Percentiles rank a stretch among this genome's conserved stretches.
Conservation (phyloP, 2,329 filamentous ascomycete species). For the Stemphylium beticola region DNA sequence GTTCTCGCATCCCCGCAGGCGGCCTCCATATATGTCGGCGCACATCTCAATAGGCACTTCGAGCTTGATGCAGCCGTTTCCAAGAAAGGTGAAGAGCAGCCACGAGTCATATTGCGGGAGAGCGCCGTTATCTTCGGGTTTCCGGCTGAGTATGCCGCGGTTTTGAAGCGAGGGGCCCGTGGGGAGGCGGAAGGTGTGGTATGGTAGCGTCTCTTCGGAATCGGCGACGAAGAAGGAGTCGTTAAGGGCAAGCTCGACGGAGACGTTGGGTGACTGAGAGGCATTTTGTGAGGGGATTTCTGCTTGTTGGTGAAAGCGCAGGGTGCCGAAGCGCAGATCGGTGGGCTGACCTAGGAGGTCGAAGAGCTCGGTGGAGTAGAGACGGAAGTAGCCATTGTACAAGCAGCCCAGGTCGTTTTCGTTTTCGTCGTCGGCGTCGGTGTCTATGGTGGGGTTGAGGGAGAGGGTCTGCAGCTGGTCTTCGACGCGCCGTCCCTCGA, state of each 20-base stretch:
- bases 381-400: constrained; percentile 45
- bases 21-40: constrained; percentile 42
- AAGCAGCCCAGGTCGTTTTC: constrained; percentile 27
- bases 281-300: neutral
- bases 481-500: constrained; percentile 39
- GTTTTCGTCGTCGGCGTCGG: constrained; percentile 9
- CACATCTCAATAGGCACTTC: constrained; percentile 48
- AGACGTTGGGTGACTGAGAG: constrained; percentile 19
- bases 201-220: constrained; percentile 44
- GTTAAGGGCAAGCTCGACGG: constrained; percentile 43
- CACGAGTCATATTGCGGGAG: constrained; percentile 46
- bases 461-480: constrained; percentile 34
- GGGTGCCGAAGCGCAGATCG: constrained; percentile 44
- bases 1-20: constrained; percentile 39
- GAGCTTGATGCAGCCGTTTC: constrained; percentile 44
- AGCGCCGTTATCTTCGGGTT: constrained; percentile 35
- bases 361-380: constrained; percentile 46
- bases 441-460: constrained; percentile 4
- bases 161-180: constrained; percentile 41
- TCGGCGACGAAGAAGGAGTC: constrained; percentile 44
- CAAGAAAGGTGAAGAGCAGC: constrained; percentile 47
- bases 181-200: constrained; percentile 43
- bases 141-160: constrained; percentile 42
- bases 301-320: constrained; percentile 38
- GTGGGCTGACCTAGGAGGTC: constrained; percentile 44